A percentile compares a stretch with the other conserved stretches of the same genome.
phyloP scores from a whole-genome alignment of 805 yeast species.

The Ogataea naganishii region DNA sequence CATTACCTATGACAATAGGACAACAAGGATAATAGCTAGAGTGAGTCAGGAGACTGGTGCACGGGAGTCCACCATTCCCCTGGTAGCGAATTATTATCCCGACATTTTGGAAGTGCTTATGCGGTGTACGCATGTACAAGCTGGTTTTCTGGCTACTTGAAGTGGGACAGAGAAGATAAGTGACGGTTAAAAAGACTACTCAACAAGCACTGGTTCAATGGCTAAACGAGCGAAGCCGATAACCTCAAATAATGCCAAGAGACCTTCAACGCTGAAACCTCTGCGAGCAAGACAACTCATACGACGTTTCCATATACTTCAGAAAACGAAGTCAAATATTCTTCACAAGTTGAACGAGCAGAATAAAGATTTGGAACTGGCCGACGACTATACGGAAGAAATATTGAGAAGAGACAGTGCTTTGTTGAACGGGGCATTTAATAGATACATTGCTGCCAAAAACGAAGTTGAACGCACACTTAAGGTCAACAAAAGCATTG shows the following conservation, averaged over 20 bases:
- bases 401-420: constrained; percentile 5
- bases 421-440: no score
- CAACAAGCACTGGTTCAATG: constrained; percentile 24
- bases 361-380: constrained; percentile 3
- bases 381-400: constrained; percentile 5
- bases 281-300: constrained; percentile 66
- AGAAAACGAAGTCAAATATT: constrained; percentile 43
- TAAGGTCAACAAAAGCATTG: constrained; percentile 13
- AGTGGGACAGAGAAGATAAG: constrained; percentile 2
- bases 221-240: constrained; percentile 23
- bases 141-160: no score
- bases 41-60: no score
- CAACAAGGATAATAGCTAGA: no score
- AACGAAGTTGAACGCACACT: constrained; percentile 6
- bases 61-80: no score
- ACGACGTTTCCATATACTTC: constrained; percentile 64
- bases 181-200: constrained; percentile 3
- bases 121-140: background rate
- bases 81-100: no score
- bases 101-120: no score
- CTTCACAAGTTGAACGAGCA: constrained; percentile 14
- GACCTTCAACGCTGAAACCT: constrained; percentile 52
- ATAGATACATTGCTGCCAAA: constrained; percentile 7
- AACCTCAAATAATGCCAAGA: constrained; percentile 16
- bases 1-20: no score